Conservation (phyloP, 176 grass and related monocot genomes). For the Panicum miliaceum region DNA sequence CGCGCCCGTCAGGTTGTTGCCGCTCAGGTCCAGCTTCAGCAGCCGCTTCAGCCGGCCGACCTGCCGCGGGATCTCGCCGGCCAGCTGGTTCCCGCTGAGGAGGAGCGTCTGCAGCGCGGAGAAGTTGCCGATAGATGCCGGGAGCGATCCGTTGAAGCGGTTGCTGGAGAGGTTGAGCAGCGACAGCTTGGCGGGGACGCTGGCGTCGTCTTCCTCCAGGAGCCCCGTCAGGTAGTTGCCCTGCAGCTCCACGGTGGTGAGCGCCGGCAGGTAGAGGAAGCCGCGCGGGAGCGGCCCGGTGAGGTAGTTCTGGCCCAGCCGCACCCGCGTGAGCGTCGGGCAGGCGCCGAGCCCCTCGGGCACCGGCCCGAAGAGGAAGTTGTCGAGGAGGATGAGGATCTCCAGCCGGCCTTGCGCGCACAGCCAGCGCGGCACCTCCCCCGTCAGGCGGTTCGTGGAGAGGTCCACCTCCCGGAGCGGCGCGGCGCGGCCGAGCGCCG, state of each 20-base stretch:
- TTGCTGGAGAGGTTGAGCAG: slow-evolving; percentile 76
- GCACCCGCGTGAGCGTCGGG: slow-evolving; percentile 57
- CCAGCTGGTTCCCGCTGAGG: slow-evolving; percentile 58
- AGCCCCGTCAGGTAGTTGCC: slow-evolving; percentile 69
- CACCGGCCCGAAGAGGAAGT: slow-evolving; percentile 70
- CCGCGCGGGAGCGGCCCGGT: slow-evolving; percentile 59
- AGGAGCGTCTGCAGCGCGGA: slow-evolving; percentile 69
- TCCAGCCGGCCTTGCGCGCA: slow-evolving; percentile 60
- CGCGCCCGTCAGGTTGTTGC: slow-evolving; percentile 59
- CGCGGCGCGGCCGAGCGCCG: slow-evolving; percentile 42
- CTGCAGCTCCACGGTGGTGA: slow-evolving; percentile 69
- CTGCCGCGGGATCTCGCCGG: slow-evolving; percentile 53
- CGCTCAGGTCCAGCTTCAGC: slow-evolving; percentile 80
- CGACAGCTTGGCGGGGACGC: slow-evolving; percentile 28
- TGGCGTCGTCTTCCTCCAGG: slow-evolving; percentile 35
- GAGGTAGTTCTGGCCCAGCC: slow-evolving; percentile 76
- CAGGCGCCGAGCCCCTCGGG: slow-evolving; percentile 67
- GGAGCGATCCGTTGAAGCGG: slow-evolving; percentile 62
- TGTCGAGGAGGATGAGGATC: slow-evolving; percentile 82
- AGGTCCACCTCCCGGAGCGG: slow-evolving; percentile 75
- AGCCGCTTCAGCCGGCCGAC: slow-evolving; percentile 53
- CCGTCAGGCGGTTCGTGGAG: slow-evolving; percentile 73
- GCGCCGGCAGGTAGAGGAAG: slow-evolving; percentile 77
- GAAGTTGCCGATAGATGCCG: slow-evolving; percentile 64
- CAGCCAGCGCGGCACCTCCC: slow-evolving; percentile 60